phyloP scores from a whole-genome alignment of 1,139 yeast genomes.

The Candida sojae region DNA sequence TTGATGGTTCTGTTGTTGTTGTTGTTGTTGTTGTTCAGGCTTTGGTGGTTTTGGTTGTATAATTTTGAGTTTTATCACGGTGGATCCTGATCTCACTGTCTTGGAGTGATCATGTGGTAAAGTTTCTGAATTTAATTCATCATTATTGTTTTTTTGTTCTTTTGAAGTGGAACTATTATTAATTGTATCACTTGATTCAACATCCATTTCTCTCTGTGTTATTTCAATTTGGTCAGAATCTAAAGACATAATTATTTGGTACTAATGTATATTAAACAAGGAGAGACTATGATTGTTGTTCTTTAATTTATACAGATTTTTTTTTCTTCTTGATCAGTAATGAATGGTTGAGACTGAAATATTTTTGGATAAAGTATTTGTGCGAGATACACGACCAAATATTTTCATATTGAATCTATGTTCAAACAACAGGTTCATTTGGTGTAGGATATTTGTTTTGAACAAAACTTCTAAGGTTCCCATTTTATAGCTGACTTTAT shows the following conservation, averaged over 20 bases:
- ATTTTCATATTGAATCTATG: too few species aligned
- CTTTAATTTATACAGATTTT: not conserved
- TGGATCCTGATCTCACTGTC: not conserved
- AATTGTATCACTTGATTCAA: too few species aligned
- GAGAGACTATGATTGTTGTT: not conserved
- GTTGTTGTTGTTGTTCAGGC: not conserved
- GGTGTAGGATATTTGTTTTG: too few species aligned
- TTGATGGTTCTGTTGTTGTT: not conserved
- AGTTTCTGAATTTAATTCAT: not conserved
- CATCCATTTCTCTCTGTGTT: too few species aligned
- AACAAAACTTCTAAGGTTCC: too few species aligned
- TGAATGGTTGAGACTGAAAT: not conserved
- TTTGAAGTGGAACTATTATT: too few species aligned
- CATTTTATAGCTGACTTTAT: too few species aligned
- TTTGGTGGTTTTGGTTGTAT: not conserved
- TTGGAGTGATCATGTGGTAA: too few species aligned
- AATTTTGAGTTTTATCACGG: not conserved
- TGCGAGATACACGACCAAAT: not conserved
- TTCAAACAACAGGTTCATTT: too few species aligned
- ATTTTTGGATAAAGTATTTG: slow-evolving; percentile 1
- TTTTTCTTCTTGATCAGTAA: not conserved
- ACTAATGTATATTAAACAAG: too few species aligned
- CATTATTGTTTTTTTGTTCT: not conserved
- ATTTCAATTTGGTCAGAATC: too few species aligned
- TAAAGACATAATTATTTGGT: too few species aligned